These are phyloP conservation scores for Psilocybe tampanensis DNA, from an alignment of 768 basidiomycete species.

Conservation along the genomic window DNA sequence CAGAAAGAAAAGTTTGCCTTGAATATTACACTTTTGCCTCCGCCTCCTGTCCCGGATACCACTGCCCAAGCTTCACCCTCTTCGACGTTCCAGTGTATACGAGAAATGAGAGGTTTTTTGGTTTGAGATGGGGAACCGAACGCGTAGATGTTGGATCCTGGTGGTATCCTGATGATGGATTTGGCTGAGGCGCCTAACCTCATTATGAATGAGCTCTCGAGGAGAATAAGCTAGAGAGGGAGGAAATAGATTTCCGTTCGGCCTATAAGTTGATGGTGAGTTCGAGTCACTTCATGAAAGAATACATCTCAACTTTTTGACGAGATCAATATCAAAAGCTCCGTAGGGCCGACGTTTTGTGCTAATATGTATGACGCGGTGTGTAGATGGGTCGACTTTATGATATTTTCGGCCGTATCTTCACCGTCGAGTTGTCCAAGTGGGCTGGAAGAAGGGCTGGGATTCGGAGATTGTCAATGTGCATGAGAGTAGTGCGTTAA, in stretches of 20 bases:
- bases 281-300: not conserved
- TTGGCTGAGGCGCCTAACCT: not conserved
- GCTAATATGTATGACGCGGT: too few relatives aligned
- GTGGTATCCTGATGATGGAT: constrained; percentile 19
- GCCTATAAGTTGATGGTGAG: too few relatives aligned
- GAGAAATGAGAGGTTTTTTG: constrained; percentile 49
- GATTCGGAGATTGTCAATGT: too few relatives aligned
- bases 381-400: too few relatives aligned
- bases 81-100: constrained; percentile 60
- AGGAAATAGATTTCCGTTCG: too few relatives aligned
- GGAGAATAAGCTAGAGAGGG: too few relatives aligned
- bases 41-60: constrained; percentile 56
- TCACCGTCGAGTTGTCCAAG: too few relatives aligned
- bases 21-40: constrained; percentile 60
- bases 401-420: too few relatives aligned
- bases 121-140: constrained; percentile 56
- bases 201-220: not conserved
- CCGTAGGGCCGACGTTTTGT: not conserved
- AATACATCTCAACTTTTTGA: not conserved
- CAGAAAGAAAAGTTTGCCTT: constrained; percentile 48
- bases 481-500: too few relatives aligned
- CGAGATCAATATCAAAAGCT: not conserved
- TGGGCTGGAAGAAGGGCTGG: too few relatives aligned
- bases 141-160: constrained; percentile 49
- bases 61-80: constrained; percentile 77